These are phyloP conservation scores for Hydnum rufescens DNA, from an alignment of 768 basidiomycete genomes.

Conservation along the genomic window DNA sequence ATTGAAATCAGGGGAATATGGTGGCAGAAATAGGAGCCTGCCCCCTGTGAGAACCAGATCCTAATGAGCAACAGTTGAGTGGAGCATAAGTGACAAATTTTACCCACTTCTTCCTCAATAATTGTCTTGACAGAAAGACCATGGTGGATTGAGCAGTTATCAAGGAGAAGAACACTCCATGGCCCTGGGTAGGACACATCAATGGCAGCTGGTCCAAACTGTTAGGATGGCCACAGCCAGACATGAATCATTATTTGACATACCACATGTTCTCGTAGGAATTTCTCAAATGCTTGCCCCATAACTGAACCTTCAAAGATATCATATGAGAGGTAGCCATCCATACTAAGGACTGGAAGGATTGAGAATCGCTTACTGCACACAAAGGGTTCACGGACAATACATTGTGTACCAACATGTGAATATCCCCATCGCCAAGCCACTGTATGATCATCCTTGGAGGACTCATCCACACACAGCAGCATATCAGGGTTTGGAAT, in stretches of 20 bases:
- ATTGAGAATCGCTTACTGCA: constrained; percentile 8
- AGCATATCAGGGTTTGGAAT: no score
- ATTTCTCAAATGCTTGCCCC: neutral
- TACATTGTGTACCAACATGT: no score
- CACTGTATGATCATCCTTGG: no score
- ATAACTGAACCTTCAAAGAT: constrained; percentile 6
- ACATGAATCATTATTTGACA: neutral
- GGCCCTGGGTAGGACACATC: constrained; percentile 7
- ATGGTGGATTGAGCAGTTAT: constrained; percentile 8
- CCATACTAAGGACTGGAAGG: constrained; percentile 3
- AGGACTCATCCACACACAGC: no score
- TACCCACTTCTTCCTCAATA: constrained; percentile 4
- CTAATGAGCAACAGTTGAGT: neutral
- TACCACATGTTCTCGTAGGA: neutral
- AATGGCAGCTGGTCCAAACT: neutral
- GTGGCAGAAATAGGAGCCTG: constrained; percentile 6
- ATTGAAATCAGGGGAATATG: constrained; percentile 11
- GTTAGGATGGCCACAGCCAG: neutral
- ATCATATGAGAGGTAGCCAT: constrained; percentile 1
- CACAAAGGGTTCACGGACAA: no score
- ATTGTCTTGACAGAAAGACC: neutral
- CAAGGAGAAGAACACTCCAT: constrained; percentile 8
- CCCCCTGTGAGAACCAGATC: constrained; percentile 1
- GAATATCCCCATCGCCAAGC: no score
- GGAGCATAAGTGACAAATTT: neutral